Conservation (phyloP, 352 stramenopile genomes). For the Globisporangium sylvaticum region DNA sequence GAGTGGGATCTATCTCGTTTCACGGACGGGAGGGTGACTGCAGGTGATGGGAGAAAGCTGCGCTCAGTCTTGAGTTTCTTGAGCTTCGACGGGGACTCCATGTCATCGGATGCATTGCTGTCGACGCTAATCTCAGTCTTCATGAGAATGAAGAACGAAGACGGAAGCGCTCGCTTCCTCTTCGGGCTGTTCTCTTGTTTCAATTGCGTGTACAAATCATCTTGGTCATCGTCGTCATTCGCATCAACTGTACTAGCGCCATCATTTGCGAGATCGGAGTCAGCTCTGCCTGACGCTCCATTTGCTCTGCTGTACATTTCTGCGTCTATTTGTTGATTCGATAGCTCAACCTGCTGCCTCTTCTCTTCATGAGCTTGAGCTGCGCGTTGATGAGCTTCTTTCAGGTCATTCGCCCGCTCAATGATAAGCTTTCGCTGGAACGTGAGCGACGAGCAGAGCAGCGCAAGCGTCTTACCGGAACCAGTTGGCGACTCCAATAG, state of each 20-base stretch:
- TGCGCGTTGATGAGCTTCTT: constrained; percentile 16
- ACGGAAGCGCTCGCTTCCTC: constrained; percentile 5
- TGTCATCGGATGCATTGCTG: not conserved
- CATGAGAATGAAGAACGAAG: not conserved
- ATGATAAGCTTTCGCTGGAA: constrained; percentile 59
- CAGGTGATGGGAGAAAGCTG: constrained; percentile 23
- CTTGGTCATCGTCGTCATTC: constrained; percentile 15
- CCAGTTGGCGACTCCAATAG: constrained; percentile 83
- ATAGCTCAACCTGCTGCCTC: constrained; percentile 11
- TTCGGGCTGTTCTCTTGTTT: not conserved
- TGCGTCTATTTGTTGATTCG: constrained; percentile 2
- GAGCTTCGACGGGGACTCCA: constrained; percentile 2
- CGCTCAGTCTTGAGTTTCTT: constrained; percentile 19
- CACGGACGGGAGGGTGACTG: not conserved
- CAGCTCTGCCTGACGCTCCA: not conserved
- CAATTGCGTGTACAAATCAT: constrained; percentile 1
- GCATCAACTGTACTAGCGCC: not conserved
- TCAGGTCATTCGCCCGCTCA: constrained; percentile 30
- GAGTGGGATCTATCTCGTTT: too few species aligned
- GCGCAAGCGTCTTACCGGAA: constrained; percentile 80
- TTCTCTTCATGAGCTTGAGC: constrained; percentile 3
- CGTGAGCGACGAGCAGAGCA: constrained; percentile 78
- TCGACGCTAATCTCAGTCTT: not conserved
- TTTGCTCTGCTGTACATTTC: constrained; percentile 1
- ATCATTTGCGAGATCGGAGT: not conserved